These are phyloP conservation scores for Hericium coralloides DNA, from an alignment of 768 basidiomycete genomes.

Conservation along the genomic window DNA sequence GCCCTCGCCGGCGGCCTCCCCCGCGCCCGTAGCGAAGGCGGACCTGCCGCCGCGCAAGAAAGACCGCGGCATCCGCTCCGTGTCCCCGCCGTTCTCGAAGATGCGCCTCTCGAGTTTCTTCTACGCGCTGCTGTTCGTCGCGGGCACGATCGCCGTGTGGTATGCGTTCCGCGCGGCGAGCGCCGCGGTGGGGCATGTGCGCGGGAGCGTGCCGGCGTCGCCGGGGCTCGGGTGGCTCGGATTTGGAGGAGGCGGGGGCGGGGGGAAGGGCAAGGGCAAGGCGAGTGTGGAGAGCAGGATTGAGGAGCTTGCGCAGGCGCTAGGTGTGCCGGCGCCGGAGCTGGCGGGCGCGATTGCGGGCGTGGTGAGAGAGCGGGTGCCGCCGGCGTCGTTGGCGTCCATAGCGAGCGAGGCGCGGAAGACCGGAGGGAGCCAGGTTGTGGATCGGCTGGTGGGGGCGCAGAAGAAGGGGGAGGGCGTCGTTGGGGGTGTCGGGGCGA, in stretches of 20 bases:
- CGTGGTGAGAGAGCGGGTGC: conserved; percentile 49
- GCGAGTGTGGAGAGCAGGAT: conserved; percentile 42
- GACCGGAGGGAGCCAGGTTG: conserved; percentile 23
- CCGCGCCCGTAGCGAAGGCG: background rate
- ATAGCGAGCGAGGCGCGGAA: conserved; percentile 33
- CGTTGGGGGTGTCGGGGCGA: background rate
- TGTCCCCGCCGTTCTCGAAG: conserved; percentile 3
- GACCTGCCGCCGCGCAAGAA: conserved; percentile 5
- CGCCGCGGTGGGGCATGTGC: background rate
- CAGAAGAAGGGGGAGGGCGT: background rate
- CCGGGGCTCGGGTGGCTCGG: background rate
- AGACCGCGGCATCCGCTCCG: background rate
- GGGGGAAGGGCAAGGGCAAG: background rate
- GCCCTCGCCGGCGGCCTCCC: background rate
- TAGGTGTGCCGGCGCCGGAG: conserved; percentile 53
- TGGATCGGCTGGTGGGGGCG: conserved; percentile 2
- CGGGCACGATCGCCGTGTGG: conserved; percentile 3
- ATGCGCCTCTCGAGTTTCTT: conserved; percentile 3
- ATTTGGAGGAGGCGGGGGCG: background rate
- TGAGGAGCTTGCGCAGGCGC: conserved; percentile 47
- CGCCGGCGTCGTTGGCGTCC: conserved; percentile 50
- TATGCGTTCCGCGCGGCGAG: conserved; percentile 4
- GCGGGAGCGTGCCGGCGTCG: background rate
- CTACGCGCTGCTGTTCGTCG: conserved; percentile 1
- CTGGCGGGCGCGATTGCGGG: conserved; percentile 57